These are phyloP conservation scores for Hypomontagnella monticulosa DNA, from an alignment of 495 filamentous ascomycete genomes.

Conservation along the genomic window DNA sequence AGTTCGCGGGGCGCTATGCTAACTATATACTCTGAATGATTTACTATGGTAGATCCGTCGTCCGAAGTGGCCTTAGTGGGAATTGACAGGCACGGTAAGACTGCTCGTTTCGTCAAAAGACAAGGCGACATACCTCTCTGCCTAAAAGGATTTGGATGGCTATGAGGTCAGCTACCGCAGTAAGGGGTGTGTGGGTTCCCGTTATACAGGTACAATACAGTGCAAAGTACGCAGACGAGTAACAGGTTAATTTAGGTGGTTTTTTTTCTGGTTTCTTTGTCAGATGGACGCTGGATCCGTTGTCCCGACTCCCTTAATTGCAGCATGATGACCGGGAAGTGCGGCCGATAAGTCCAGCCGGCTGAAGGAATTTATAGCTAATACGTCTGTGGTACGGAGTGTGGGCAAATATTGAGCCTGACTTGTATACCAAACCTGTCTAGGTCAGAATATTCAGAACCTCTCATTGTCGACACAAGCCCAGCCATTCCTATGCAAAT, in stretches of 20 bases:
- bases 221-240: not conserved
- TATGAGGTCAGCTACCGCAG: conserved; percentile 1
- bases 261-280: conserved; percentile 8
- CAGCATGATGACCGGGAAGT: conserved; percentile 14
- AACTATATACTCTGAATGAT: no score
- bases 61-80: no score
- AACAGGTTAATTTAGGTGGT: conserved; percentile 5
- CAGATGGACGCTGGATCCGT: conserved; percentile 27
- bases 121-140: not conserved
- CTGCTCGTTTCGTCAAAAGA: not conserved
- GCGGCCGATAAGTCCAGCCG: conserved; percentile 1
- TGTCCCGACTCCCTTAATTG: conserved; percentile 19
- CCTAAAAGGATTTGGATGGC: conserved; percentile 3
- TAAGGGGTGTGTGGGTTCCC: conserved; percentile 8
- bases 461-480: no score
- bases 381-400: not conserved
- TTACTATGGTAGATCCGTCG: no score
- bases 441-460: no score
- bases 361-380: not conserved
- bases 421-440: no score
- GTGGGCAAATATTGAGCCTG: not conserved
- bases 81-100: no score
- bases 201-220: conserved; percentile 9
- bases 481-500: no score
- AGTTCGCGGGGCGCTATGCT: no score